These are phyloP conservation scores for Maudiozyma serrabonitensis DNA, from an alignment of 805 yeast genomes.

Conservation along the genomic window DNA sequence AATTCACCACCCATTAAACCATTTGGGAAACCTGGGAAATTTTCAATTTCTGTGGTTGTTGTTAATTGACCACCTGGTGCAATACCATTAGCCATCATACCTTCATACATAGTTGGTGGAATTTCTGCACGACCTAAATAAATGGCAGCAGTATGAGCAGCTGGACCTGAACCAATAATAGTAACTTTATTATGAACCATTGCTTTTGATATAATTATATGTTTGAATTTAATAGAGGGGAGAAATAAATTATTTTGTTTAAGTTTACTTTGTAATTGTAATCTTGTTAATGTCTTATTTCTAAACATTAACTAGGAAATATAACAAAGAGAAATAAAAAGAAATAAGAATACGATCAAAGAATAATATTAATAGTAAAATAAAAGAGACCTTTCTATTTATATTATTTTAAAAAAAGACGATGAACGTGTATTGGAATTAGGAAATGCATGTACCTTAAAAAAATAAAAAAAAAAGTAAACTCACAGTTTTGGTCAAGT, in stretches of 20 bases:
- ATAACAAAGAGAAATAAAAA: not conserved
- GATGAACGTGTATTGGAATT: no score
- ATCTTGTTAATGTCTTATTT: not conserved
- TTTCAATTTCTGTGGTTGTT: constrained; percentile 96
- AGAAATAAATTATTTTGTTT: not conserved
- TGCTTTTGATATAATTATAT: constrained; percentile 11
- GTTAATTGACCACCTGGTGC: constrained; percentile 99
- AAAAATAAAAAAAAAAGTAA: no score
- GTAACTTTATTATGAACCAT: constrained; percentile 82
- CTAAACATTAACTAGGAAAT: not conserved
- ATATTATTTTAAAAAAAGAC: no score
- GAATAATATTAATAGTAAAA: no score
- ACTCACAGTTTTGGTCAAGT: no score
- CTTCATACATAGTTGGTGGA: constrained; percentile 89
- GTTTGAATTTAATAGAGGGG: not conserved
- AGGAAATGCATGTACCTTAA: no score
- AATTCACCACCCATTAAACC: constrained; percentile 80
- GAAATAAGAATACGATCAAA: not conserved
- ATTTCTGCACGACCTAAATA: constrained; percentile 94
- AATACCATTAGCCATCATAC: constrained; percentile 89
- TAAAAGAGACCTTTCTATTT: no score
- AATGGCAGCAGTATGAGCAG: constrained; percentile 98
- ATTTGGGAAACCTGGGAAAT: constrained; percentile 97
- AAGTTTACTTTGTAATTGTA: not conserved
- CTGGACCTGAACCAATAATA: constrained; percentile 95